Base-by-base conservation (phyloP, 441 rosid species). In the Hura crepitans region DNA sequence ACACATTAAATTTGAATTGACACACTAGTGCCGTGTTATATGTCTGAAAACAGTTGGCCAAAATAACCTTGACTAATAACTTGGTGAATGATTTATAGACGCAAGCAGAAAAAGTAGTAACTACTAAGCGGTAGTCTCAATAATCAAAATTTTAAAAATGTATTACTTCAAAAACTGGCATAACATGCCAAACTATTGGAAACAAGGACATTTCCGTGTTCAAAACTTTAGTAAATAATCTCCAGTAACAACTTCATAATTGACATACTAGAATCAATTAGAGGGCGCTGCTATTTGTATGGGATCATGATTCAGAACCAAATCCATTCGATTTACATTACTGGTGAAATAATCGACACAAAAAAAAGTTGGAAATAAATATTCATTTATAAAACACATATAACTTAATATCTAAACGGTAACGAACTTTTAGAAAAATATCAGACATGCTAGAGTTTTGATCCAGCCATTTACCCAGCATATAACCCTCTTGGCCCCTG, bases 401-500 rank as follows among this genome's bases (percentile, higher is more conserved):
- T 31, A 28, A n/a, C 31, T 25, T 72, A 9, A 6, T n/a, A 67
- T 47, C n/a, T 28, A 35, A 9, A 47, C 58, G 28, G 49, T 6
- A 28, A 59, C 28, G 10, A 27, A 31, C 57, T 46, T 27, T 31
- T 68, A 61, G 22, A 55, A 23, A 73, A 69, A 13, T 8, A 28
- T 47, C 14, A 31, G 27, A 53, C 22, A 23, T 22, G 23, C 30
- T 9, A 62, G 22, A 22, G 28, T 2, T 14, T 7, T 35, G 39
- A 55, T 54, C 68, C 50, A 13, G 39, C 75, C 2, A 76, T 54
- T 71, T 86, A 93, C 98, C 97, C 98, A 68, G 98, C 85, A 83
- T 87, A 91, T 59, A 93, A 74, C 78, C 98, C 98, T 66, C 81
- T 87, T 39, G 80, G 79, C 71, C 98, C 98, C 74, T 93, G 97